These are phyloP conservation scores for Phylloboletellus chloephorus DNA, from an alignment of 1,284 basidiomycete genomes.

Conservation along the genomic window DNA sequence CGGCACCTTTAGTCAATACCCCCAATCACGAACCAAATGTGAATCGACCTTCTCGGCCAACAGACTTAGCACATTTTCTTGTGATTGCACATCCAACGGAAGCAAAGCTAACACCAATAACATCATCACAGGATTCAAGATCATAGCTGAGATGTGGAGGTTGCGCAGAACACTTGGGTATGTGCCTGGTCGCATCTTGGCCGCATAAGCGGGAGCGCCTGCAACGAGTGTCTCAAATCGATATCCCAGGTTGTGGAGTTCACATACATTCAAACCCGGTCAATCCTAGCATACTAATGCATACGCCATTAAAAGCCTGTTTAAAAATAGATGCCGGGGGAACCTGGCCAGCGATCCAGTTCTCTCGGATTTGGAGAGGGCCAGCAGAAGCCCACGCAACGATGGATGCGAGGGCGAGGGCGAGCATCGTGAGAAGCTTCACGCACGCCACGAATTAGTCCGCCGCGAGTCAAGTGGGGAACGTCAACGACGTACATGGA, in stretches of 20 bases:
- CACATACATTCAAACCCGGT: constrained; percentile 63
- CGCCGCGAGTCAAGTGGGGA: not conserved
- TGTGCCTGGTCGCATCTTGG: constrained; percentile 48
- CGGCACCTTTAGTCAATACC: not conserved
- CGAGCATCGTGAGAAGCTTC: constrained; percentile 51
- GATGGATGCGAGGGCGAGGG: constrained; percentile 44
- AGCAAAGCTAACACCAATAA: constrained; percentile 53
- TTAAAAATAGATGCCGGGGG: constrained; percentile 33
- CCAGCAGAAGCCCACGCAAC: constrained; percentile 51
- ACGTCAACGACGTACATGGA: constrained; percentile 45
- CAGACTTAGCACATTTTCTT: constrained; percentile 56
- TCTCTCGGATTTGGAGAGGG: constrained; percentile 42
- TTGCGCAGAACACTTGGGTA: constrained; percentile 59
- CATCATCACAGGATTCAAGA: constrained; percentile 52
- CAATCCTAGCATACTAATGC: constrained; percentile 62
- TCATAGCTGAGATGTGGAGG: constrained; percentile 53
- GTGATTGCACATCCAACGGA: constrained; percentile 45
- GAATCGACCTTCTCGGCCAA: constrained; percentile 47
- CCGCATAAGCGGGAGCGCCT: constrained; percentile 62
- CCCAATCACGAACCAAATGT: constrained; percentile 1
- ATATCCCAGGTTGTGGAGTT: not conserved
- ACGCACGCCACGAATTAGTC: constrained; percentile 7
- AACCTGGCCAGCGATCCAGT: constrained; percentile 46
- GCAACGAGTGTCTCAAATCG: constrained; percentile 3
- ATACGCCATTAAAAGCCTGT: constrained; percentile 59